phyloP scores from a whole-genome alignment of 768 basidiomycete genomes.

The Rhodotorula graminis region DNA sequence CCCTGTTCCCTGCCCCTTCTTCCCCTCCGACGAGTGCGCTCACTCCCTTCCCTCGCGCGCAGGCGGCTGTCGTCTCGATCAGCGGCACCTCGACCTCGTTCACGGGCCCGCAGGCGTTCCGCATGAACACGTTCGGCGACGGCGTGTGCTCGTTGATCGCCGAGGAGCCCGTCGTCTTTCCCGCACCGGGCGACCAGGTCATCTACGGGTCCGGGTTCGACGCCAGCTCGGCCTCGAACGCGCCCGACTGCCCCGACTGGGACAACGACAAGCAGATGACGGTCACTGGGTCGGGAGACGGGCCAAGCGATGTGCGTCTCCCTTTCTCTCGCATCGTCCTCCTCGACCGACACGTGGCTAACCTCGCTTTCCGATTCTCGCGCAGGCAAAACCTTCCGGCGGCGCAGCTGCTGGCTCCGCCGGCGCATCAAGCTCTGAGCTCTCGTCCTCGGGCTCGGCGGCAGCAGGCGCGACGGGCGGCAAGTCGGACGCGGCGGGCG shows the following conservation, averaged over 20 bases:
- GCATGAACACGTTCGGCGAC: slow-evolving; percentile 24
- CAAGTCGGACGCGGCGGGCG: background rate
- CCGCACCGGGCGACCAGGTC: slow-evolving; percentile 21
- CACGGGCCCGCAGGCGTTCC: slow-evolving; percentile 12
- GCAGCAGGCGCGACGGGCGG: background rate
- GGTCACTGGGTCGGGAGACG: slow-evolving; percentile 1
- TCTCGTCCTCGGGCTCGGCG: background rate
- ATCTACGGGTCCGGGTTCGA: slow-evolving; percentile 11
- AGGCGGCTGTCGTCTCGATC: slow-evolving; percentile 29
- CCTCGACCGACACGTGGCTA: background rate
- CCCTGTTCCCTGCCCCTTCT: no score
- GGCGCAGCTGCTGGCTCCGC: background rate
- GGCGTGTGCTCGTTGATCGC: slow-evolving; percentile 4
- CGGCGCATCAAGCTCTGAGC: background rate
- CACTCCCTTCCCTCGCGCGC: background rate
- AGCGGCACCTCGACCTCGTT: background rate
- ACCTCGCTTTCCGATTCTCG: background rate
- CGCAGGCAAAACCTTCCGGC: background rate
- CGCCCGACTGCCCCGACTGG: background rate
- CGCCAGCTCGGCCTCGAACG: background rate
- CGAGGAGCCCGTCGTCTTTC: slow-evolving; percentile 16
- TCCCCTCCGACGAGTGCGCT: no score
- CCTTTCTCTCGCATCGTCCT: background rate
- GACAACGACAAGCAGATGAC: slow-evolving; percentile 12
- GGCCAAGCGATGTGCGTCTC: background rate